phyloP scores from a whole-genome alignment of 2,329 filamentous ascomycete genomes.

The Diaporthe citriasiana region DNA sequence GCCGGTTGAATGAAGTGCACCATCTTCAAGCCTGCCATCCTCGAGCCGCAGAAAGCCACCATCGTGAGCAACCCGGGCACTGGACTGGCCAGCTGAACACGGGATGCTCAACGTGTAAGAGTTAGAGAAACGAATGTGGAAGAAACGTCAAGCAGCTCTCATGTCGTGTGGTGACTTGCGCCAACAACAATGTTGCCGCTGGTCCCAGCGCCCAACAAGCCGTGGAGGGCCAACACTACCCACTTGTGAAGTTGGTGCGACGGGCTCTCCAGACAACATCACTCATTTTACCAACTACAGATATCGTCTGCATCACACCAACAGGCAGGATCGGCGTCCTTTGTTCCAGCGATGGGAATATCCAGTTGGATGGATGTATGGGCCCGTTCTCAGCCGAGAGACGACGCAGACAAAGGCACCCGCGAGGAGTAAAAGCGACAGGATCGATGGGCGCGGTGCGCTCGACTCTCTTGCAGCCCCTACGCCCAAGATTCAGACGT shows the following conservation, averaged over 20 bases:
- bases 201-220: neutral
- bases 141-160: neutral
- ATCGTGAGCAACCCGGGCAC: neutral
- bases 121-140: neutral
- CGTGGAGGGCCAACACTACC: neutral
- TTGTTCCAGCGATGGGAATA: neutral
- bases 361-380: neutral
- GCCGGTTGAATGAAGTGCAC: neutral
- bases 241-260: neutral
- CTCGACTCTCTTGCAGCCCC: neutral
- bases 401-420: conserved; percentile 1
- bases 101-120: neutral
- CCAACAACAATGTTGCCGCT: neutral
- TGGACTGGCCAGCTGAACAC: neutral
- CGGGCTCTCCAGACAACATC: neutral
- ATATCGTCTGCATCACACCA: neutral
- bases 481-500: neutral
- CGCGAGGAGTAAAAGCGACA: neutral
- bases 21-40: neutral
- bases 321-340: neutral
- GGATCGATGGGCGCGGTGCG: neutral
- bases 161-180: neutral
- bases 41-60: neutral
- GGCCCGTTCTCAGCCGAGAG: neutral
- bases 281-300: neutral